Base-by-base conservation (phyloP, 2,329 filamentous ascomycete genomes). In the Monascus ruber region DNA sequence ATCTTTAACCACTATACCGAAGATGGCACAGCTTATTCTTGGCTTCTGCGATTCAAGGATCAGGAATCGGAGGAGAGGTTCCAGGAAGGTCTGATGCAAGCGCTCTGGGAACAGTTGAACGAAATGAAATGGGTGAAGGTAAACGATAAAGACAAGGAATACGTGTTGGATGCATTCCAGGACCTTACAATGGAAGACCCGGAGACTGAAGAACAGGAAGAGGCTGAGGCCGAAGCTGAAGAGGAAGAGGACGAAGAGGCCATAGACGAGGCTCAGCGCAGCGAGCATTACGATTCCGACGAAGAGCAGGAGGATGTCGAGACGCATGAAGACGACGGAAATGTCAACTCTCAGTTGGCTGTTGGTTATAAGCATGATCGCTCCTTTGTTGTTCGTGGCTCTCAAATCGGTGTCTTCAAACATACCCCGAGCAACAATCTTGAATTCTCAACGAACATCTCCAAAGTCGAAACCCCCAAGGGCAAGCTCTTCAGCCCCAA, bases 381-480 rank as follows among this genome's bases (percentile, higher is more conserved):
- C 43, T 96, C 91, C 0, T 98, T 96, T 52, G 91, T 98, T 41
- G 87, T 98, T 33, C 83, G 91, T 47, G 91, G 91, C 27, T 91
- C 88, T 52, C 95, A 96, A 73, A 98, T 98, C 59, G 91, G 91
- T 39, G 91, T 98, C 32, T 98, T 98, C 75, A 96, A 93, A 63
- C 91, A 98, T 57, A 94, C 87, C 0, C 72, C 80, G 1, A 85
- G 94, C 65, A 93, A 96, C 59, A 81, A 89, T 48, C 74, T 98
- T 10, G 85, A 96, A 59, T 98, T 96, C 62, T 86, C 86, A 8
- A 98, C 91, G 43, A 96, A 88, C 48, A 98, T 98, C 54, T 94
- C 86, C 44, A 94, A 93, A 64, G 85, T 98, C 37, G 81, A 87
- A 60, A 94, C 89, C 0, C 85, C 88, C 2, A 76, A 77, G 34